Conservation (phyloP, 768 basidiomycete species). For the Rhizopogon rudus region DNA sequence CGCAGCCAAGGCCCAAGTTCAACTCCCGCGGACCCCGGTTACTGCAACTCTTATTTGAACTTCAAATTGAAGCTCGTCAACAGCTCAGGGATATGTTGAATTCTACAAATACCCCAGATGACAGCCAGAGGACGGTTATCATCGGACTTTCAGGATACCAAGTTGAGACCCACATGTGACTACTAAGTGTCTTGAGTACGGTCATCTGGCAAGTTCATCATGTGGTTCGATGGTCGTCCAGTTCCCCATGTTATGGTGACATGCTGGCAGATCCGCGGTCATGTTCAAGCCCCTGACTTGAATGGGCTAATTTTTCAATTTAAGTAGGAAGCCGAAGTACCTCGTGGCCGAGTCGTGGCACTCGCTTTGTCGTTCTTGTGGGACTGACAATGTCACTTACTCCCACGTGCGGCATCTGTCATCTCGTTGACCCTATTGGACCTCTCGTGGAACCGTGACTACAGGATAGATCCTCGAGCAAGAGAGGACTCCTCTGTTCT, state of each 20-base stretch:
- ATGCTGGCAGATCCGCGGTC: neutral
- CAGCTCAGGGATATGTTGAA: too few species aligned
- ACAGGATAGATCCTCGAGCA: neutral
- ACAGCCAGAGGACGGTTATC: too few species aligned
- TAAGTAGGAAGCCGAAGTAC: neutral
- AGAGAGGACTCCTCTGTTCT: neutral
- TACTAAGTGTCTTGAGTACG: too few species aligned
- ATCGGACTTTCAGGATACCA: too few species aligned
- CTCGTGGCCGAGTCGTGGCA: neutral
- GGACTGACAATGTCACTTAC: neutral
- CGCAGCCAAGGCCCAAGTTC: too few species aligned
- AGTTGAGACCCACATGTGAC: too few species aligned
- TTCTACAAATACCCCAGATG: too few species aligned
- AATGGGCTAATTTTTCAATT: neutral
- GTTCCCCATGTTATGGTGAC: neutral
- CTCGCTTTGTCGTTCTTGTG: neutral
- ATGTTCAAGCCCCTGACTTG: neutral
- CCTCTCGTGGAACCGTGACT: neutral
- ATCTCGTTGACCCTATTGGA: neutral
- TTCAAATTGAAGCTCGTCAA: too few species aligned
- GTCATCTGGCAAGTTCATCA: neutral
- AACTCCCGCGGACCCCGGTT: too few species aligned
- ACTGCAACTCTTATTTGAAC: too few species aligned
- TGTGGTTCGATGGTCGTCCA: neutral
- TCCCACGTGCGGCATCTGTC: neutral